Evolutionary conservation across 495 filamentous ascomycete species (phyloP), one percentile per base, ranked within the genome.

Genomic region (Penicillium samsonianum): DNA sequence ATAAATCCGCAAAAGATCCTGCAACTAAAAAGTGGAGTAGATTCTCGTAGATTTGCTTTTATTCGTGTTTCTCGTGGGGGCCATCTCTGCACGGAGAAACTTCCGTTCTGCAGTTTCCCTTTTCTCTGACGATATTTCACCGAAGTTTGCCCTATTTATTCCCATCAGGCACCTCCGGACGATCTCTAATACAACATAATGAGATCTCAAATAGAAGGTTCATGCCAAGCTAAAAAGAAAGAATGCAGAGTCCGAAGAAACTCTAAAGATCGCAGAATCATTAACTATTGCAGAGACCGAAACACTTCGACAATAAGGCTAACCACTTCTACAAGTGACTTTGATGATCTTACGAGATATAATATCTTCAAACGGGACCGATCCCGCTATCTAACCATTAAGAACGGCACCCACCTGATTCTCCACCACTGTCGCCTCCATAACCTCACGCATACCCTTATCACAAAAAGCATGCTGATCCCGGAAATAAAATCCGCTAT

Each of bases 341-440:
- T 12, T n/a, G 41, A 22, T 22, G 9, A 43, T 43, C 41, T 16
- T 33, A 12, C 41, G 23, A 25, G 7, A 22, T 43, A 43, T 22
- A 10, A 11, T 22, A 43, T 43, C 16, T 10, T 5, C 31, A 38
- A 31, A 19, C 37, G 14, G 6, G 4, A 41, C 14, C 12, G 4
- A 40, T 11, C 14, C 20, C 30, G 10, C 28, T 14, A 22, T 12
- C 28, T 37, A 33, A 19, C 47, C 45, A 25, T 61, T 60, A 1
- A 67, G 30, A 14, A 67, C 47, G 38, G 42, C 62, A 10, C 62
- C 65, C 19, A 67, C 54, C 41, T 67, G 59, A 37, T 67, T 65
- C 17, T 63, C 65, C 8, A 67, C n/a, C 20, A 58, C 57, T 1
- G 65, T 67, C 8, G 65, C 63, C 17, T 42, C 49, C 65, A 68